Evolutionary conservation across 805 yeast species (phyloP).

Genomic region (Ogataea trehalophila): DNA sequence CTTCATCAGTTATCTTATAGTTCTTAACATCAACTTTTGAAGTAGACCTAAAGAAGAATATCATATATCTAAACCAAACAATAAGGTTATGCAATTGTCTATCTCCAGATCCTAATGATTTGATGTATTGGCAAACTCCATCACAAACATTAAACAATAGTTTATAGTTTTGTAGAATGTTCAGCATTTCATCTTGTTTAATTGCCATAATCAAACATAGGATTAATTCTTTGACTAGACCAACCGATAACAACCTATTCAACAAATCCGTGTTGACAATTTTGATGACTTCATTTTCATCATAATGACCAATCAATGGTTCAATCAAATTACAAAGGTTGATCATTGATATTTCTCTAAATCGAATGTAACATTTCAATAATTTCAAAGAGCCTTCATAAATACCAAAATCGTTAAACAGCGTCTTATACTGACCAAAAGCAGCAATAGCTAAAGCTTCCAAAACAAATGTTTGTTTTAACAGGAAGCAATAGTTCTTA

Average conservation of each 20-base stretch:
- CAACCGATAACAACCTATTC: conserved; percentile 17
- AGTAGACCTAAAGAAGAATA: conserved; percentile 42
- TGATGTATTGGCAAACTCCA: conserved; percentile 15
- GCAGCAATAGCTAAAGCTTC: conserved; percentile 25
- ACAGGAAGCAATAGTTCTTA: conserved; percentile 13
- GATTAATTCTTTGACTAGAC: conserved; percentile 23
- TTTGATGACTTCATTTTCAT: conserved; percentile 5
- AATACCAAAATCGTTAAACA: conserved; percentile 25
- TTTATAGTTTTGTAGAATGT: conserved; percentile 24
- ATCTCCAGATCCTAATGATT: conserved; percentile 10
- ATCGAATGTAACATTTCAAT: conserved; percentile 20
- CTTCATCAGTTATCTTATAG: conserved; percentile 38
- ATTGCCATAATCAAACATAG: conserved; percentile 25
- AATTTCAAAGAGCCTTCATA: conserved; percentile 22
- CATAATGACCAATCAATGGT: conserved; percentile 11
- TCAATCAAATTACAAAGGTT: conserved; percentile 18
- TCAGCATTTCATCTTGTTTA: conserved; percentile 27
- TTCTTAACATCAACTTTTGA: conserved; percentile 44
- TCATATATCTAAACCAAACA: conserved; percentile 30
- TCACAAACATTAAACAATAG: conserved; percentile 23
- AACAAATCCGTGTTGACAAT: conserved; percentile 12
- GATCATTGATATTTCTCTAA: conserved; percentile 23
- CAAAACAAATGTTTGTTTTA: conserved; percentile 24
- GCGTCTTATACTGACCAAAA: conserved; percentile 18
- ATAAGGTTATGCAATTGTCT: conserved; percentile 18